Conservation (phyloP, 2,329 filamentous ascomycete species). For the Xylaria sp. region DNA sequence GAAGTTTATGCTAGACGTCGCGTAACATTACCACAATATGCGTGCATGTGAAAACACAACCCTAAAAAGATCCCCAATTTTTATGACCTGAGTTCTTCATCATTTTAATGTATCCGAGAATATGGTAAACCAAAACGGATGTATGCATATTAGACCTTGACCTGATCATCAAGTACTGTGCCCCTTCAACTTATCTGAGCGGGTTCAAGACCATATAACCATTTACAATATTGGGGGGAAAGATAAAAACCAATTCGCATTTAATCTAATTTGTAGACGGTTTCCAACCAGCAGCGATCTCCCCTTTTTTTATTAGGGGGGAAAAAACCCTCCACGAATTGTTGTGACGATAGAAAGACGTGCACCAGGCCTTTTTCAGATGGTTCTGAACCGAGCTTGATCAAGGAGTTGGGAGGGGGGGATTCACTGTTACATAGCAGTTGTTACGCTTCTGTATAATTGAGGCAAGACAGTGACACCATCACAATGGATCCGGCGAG, state of each 20-base stretch:
- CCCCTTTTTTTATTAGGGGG: no score
- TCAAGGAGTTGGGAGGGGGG: background rate
- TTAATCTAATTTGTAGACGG: background rate
- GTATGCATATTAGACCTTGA: background rate
- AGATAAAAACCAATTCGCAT: no score
- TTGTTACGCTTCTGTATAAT: constrained; percentile 22
- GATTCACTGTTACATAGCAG: background rate
- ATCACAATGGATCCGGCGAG: constrained; percentile 2
- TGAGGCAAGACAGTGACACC: constrained; percentile 39
- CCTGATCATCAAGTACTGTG: background rate
- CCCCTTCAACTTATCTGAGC: background rate
- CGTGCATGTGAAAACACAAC: background rate
- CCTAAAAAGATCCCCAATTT: background rate
- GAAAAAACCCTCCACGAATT: no score
- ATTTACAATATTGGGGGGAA: no score
- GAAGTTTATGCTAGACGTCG: background rate
- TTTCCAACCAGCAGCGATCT: background rate
- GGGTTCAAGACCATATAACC: background rate
- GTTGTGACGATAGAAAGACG: background rate
- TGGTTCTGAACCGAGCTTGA: background rate
- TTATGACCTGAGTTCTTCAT: background rate
- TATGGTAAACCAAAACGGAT: background rate
- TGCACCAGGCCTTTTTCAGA: background rate
- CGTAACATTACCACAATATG: background rate
- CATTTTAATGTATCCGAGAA: background rate